phyloP scores from a whole-genome alignment of 345 rosid genomes.

The Dovyalis caffra region DNA sequence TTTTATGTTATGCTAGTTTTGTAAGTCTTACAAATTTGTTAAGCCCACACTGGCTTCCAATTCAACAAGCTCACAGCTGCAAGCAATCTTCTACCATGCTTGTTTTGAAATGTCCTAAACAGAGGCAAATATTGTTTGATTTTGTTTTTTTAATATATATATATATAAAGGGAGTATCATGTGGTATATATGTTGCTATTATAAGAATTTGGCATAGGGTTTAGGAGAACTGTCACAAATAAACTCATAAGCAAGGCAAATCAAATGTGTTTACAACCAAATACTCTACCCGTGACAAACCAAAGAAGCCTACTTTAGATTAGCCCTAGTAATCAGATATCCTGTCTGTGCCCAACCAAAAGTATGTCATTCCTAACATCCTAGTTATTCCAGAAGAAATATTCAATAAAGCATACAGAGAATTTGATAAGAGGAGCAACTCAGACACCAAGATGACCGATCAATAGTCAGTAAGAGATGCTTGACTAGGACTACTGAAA shows the following conservation, averaged over 20 bases:
- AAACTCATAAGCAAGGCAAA: not conserved
- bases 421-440: not conserved
- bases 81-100: too few relatives aligned
- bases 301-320: not conserved
- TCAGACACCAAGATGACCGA: not conserved
- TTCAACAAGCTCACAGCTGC: too few relatives aligned
- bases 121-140: too few relatives aligned
- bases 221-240: not conserved
- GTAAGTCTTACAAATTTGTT: too few relatives aligned
- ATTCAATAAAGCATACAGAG: slow-evolving; percentile 12
- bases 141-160: too few relatives aligned
- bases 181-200: not conserved
- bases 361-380: slow-evolving; percentile 3
- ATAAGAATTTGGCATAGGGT: not conserved
- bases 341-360: not conserved
- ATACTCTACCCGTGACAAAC: not conserved
- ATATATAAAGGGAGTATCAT: not conserved
- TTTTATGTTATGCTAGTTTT: too few relatives aligned
- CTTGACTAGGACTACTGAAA: not conserved
- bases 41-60: too few relatives aligned
- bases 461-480: slow-evolving; percentile 28
- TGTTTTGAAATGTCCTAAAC: too few relatives aligned
- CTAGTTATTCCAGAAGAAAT: slow-evolving; percentile 15
- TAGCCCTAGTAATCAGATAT: slow-evolving; percentile 9
- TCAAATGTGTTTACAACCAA: not conserved